Percentiles rank a stretch among this genome's conserved stretches.
Conservation (phyloP, 2,329 filamentous ascomycete species). For the Ophiostoma sp. region DNA sequence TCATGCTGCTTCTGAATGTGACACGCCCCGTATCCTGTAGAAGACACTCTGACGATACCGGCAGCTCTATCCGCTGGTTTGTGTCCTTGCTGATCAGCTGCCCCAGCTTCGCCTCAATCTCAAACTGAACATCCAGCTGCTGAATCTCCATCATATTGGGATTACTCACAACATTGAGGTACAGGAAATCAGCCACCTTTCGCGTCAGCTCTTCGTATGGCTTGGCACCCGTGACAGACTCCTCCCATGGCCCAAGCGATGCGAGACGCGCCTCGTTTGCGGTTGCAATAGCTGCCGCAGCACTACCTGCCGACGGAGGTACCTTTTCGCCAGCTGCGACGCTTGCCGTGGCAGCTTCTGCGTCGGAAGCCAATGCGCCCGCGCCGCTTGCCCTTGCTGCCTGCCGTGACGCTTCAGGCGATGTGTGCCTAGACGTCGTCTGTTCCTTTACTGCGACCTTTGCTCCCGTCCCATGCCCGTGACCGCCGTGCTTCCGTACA, state of each 20-base stretch:
- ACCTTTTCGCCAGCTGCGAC: not conserved
- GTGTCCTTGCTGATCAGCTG: conserved; percentile 69
- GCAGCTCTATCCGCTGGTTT: conserved; percentile 61
- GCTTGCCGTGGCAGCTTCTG: conserved; percentile 24
- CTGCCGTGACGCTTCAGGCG: conserved; percentile 29
- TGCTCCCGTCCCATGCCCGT: not conserved
- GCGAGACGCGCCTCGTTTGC: conserved; percentile 24
- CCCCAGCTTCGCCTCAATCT: conserved; percentile 92
- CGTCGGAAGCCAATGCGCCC: conserved; percentile 26
- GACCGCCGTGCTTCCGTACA: conserved; percentile 3
- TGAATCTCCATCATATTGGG: conserved; percentile 59
- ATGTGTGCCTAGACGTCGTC: conserved; percentile 24
- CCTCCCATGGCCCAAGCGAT: conserved; percentile 55
- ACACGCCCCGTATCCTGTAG: conserved; percentile 51
- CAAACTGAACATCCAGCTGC: conserved; percentile 65
- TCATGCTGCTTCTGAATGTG: conserved; percentile 84
- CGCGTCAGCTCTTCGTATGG: conserved; percentile 72
- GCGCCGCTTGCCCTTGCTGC: conserved; percentile 28
- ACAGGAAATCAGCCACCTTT: conserved; percentile 75
- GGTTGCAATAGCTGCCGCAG: conserved; percentile 25
- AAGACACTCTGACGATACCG: conserved; percentile 65
- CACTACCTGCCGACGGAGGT: not conserved
- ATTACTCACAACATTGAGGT: conserved; percentile 61
- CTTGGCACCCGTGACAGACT: conserved; percentile 62
- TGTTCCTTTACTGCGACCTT: not conserved